phyloP scores from a whole-genome alignment of 441 rosid species.

The Brassica balearica region DNA sequence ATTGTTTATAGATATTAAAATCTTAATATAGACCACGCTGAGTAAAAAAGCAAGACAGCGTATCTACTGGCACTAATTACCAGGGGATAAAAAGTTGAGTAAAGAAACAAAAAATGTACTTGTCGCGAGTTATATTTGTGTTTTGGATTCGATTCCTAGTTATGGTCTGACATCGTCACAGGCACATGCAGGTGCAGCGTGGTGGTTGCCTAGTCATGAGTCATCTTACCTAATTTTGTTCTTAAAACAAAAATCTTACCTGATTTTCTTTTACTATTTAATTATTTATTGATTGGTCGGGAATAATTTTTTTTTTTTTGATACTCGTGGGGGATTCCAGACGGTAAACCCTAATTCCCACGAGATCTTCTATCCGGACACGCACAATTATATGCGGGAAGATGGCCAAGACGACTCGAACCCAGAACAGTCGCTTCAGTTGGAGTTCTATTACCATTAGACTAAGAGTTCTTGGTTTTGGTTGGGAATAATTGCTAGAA shows the following conservation, averaged over 20 bases:
- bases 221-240: slow-evolving; percentile 30
- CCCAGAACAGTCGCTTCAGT: too few relatives aligned
- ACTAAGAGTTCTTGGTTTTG: too few relatives aligned
- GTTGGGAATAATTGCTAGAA: slow-evolving; percentile 7
- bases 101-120: slow-evolving; percentile 24
- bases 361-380: slow-evolving; percentile 2
- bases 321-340: too few relatives aligned
- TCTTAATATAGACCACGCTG: too few relatives aligned
- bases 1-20: too few relatives aligned
- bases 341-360: too few relatives aligned
- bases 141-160: slow-evolving; percentile 22
- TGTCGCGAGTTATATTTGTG: slow-evolving; percentile 25
- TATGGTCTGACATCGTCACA: slow-evolving; percentile 36
- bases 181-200: slow-evolving; percentile 31
- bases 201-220: slow-evolving; percentile 33
- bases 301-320: not conserved
- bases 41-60: not conserved
- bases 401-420: too few relatives aligned
- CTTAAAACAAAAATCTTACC: too few relatives aligned
- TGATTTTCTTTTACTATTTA: not conserved
- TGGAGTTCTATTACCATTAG: too few relatives aligned
- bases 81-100: not conserved
- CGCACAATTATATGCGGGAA: too few relatives aligned
- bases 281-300: slow-evolving; percentile 3
- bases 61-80: not conserved